Evolutionary conservation across 2,329 filamentous ascomycete genomes (phyloP).

Genomic region (Blastomyces silverae): DNA sequence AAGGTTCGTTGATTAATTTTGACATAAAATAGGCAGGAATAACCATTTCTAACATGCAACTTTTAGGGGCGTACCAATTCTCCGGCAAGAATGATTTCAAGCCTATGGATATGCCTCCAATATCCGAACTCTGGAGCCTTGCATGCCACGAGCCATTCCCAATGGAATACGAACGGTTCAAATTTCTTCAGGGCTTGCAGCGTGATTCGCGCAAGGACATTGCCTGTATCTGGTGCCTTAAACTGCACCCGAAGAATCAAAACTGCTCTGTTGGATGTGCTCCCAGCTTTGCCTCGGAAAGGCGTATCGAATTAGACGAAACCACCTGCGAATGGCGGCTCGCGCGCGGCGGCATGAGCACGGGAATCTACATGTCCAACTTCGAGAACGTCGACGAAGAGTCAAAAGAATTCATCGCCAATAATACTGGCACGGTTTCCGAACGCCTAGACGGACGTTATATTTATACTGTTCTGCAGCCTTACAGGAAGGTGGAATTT

Average conservation of each 20-base stretch:
- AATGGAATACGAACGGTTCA: slow-evolving; percentile 2
- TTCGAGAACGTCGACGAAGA: slow-evolving; percentile 5
- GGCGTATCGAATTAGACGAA: background rate
- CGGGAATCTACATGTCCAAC: background rate
- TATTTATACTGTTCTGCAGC: background rate
- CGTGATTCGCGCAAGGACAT: background rate
- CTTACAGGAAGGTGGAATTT: background rate
- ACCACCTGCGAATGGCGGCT: background rate
- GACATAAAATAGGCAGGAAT: background rate
- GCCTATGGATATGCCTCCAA: background rate
- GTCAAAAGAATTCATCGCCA: background rate
- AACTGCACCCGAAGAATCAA: background rate
- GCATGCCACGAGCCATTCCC: background rate
- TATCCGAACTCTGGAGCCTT: background rate
- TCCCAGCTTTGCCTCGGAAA: background rate
- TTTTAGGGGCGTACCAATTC: background rate
- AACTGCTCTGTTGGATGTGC: slow-evolving; percentile 4
- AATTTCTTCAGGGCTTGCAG: slow-evolving; percentile 3
- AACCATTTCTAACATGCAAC: background rate
- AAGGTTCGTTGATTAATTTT: background rate
- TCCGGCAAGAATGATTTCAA: background rate
- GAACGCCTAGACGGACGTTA: background rate
- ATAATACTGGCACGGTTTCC: background rate
- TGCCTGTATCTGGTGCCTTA: slow-evolving; percentile 1
- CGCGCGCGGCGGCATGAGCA: background rate